Evolutionary conservation across 2,329 filamentous ascomycete genomes (phyloP).

Genomic region (Aspergillus awamori): DNA sequence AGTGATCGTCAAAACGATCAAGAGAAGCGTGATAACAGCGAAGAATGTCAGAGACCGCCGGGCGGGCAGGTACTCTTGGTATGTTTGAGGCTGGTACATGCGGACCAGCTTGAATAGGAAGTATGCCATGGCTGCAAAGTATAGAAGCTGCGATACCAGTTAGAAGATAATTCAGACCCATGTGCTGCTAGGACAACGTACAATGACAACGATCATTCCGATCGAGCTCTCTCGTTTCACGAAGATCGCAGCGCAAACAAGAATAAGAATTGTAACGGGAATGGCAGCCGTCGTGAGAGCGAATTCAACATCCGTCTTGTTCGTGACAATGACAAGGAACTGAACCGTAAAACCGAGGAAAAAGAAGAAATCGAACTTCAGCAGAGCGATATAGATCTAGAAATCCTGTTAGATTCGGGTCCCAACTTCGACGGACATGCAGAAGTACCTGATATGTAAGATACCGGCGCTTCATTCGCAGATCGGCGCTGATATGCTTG

Average conservation of each 20-base stretch:
- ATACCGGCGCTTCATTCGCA: slow-evolving; percentile 95
- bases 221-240: slow-evolving; percentile 78
- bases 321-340: slow-evolving; percentile 88
- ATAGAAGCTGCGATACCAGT: slow-evolving; percentile 61
- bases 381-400: slow-evolving; percentile 92
- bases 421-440: background rate
- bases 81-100: slow-evolving; percentile 75
- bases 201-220: slow-evolving; percentile 77
- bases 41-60: slow-evolving; percentile 88
- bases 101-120: slow-evolving; percentile 98
- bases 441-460: slow-evolving; percentile 84
- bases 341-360: slow-evolving; percentile 98
- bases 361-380: slow-evolving; percentile 99
- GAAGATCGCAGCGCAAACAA: slow-evolving; percentile 81
- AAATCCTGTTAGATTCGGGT: slow-evolving; percentile 24
- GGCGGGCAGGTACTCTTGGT: slow-evolving; percentile 71
- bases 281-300: slow-evolving; percentile 86
- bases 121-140: slow-evolving; percentile 86
- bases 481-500: slow-evolving; percentile 97
- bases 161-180: slow-evolving; percentile 9
- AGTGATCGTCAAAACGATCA: slow-evolving; percentile 85
- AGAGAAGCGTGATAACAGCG: slow-evolving; percentile 84
- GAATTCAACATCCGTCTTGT: slow-evolving; percentile 71
- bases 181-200: slow-evolving; percentile 40
- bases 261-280: slow-evolving; percentile 85